Conservation (phyloP, 192 early-diverging fungal species). For the Dissophora ornata region DNA sequence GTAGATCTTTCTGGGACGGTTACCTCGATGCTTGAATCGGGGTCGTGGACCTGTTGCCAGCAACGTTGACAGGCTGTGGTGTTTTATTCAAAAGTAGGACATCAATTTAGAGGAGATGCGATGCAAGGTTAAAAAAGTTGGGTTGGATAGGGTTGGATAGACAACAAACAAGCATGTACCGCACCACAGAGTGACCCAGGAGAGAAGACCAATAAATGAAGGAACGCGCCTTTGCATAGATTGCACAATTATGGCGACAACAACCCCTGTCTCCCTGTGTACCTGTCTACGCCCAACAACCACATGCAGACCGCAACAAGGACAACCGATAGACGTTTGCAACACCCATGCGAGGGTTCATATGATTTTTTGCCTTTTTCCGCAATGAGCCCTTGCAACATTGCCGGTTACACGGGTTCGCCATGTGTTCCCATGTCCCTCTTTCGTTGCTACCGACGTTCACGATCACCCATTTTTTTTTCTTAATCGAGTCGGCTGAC, state of each 20-base stretch:
- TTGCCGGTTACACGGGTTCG: no score
- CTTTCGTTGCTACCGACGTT: neutral
- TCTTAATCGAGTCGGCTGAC: neutral
- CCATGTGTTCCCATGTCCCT: no score
- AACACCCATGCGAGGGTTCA: no score
- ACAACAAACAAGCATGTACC: conserved; percentile 12
- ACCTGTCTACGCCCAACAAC: neutral
- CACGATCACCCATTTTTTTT: neutral
- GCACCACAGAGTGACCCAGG: conserved; percentile 1
- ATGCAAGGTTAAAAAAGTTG: neutral
- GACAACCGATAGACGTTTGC: no score
- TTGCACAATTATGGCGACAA: neutral
- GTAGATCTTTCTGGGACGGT: conserved; percentile 50
- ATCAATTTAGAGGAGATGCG: neutral
- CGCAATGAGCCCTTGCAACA: neutral
- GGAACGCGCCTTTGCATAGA: neutral
- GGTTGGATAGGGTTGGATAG: no score
- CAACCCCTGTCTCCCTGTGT: neutral
- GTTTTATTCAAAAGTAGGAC: no score
- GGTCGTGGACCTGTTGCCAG: conserved; percentile 44
- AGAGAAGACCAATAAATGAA: neutral
- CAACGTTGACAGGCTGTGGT: conserved; percentile 37
- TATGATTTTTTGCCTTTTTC: conserved; percentile 6
- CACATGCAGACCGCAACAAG: no score
- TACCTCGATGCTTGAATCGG: conserved; percentile 30